These are phyloP conservation scores for Proliferodiscus dingleyae DNA, from an alignment of 2,329 filamentous ascomycete genomes.

Conservation along the genomic window DNA sequence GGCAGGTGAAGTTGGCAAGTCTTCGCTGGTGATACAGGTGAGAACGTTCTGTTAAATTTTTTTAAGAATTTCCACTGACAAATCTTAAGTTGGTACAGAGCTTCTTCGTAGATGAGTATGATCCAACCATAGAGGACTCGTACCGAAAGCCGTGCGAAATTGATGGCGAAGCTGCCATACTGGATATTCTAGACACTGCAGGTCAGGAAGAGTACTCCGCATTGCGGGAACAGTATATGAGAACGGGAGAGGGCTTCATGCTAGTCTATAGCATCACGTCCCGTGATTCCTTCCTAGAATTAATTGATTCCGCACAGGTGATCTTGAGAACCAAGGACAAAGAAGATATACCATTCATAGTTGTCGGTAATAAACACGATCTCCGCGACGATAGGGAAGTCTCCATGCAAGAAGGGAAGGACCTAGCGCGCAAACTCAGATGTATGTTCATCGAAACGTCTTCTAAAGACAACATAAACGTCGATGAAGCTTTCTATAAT, in stretches of 20 bases:
- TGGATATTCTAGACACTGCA: conserved; percentile 96
- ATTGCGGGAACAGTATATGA: conserved; percentile 99
- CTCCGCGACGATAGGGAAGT: conserved; percentile 89
- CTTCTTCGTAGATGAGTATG: conserved; percentile 99
- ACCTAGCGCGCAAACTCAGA: conserved; percentile 77
- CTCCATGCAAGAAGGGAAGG: conserved; percentile 86
- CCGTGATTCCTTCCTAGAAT: conserved; percentile 95
- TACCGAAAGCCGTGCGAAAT: conserved; percentile 99
- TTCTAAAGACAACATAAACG: conserved; percentile 95
- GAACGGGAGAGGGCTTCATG: conserved; percentile 94
- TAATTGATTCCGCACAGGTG: conserved; percentile 97
- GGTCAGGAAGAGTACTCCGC: conserved; percentile 99
- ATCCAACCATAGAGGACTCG: conserved; percentile 98
- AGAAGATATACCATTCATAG: conserved; percentile 99
- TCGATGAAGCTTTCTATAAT: conserved; percentile 97
- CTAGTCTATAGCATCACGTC: conserved; percentile 98
- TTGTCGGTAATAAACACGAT: conserved; percentile 99
- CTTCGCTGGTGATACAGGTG: conserved; percentile 96
- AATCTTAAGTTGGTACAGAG: conserved; percentile 48
- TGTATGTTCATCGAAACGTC: conserved; percentile 99
- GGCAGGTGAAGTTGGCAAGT: conserved; percentile 97
- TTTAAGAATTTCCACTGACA: too few relatives aligned
- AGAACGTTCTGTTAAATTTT: not conserved
- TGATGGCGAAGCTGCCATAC: conserved; percentile 93
- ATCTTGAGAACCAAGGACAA: conserved; percentile 98